Percentiles rank a stretch among this genome's conserved stretches.
These are phyloP conservation scores for Wallacemonas sp. DNA, from an alignment of 208 protist species.

Conservation along the genomic window DNA sequence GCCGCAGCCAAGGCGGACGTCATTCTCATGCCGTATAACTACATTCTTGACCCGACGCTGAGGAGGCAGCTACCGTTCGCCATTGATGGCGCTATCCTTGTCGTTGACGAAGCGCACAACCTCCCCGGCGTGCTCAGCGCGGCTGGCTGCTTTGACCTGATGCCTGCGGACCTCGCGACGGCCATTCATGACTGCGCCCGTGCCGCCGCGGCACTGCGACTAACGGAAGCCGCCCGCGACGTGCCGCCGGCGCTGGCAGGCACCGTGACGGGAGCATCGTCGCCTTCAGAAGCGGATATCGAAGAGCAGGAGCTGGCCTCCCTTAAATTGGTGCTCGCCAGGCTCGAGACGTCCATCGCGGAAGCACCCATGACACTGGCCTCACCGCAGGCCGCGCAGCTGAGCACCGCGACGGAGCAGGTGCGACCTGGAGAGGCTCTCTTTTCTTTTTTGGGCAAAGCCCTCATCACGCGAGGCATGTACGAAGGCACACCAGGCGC, in stretches of 20 bases:
- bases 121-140: constrained; percentile 75
- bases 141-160: constrained; percentile 57
- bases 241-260: neutral
- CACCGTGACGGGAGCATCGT: neutral
- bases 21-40: constrained; percentile 99
- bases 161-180: constrained; percentile 66
- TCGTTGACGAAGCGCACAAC: constrained; percentile 98
- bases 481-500: constrained; percentile 32
- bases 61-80: constrained; percentile 87
- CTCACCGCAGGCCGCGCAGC: neutral
- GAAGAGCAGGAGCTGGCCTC: constrained; percentile 68
- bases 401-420: constrained; percentile 26
- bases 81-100: constrained; percentile 80
- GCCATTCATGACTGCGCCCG: constrained; percentile 80
- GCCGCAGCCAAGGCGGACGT: constrained; percentile 85
- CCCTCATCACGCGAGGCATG: constrained; percentile 72
- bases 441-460: constrained; percentile 57
- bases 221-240: neutral
- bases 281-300: no score
- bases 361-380: constrained; percentile 24
- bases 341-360: constrained; percentile 50
- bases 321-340: constrained; percentile 69
- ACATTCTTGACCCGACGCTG: constrained; percentile 92
- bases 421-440: constrained; percentile 65
- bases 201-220: constrained; percentile 57